Evolutionary conservation across 2,329 filamentous ascomycete species (phyloP).

Genomic region (Biscogniauxia sp.): DNA sequence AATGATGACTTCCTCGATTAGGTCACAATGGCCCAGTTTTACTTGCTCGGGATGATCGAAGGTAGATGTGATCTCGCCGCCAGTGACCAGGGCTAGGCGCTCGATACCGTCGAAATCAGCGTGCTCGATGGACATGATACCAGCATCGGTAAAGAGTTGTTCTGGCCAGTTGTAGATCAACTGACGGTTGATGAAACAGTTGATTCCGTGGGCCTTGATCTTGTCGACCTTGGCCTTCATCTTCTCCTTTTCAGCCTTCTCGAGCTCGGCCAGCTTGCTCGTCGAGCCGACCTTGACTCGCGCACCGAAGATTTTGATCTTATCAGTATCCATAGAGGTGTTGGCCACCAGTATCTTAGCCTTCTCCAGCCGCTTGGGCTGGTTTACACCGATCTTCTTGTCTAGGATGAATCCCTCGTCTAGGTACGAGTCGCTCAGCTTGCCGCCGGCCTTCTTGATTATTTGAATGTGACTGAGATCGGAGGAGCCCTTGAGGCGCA

Average conservation of each 20-base stretch:
- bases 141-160: constrained; percentile 95
- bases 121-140: constrained; percentile 98
- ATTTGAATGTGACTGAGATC: constrained; percentile 98
- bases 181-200: constrained; percentile 99
- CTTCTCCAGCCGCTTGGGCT: constrained; percentile 95
- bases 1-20: constrained; percentile 98
- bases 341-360: constrained; percentile 98
- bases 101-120: constrained; percentile 99
- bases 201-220: constrained; percentile 98
- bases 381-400: constrained; percentile 98
- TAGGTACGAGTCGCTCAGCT: constrained; percentile 94
- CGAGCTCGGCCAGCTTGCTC: constrained; percentile 94
- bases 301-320: constrained; percentile 99
- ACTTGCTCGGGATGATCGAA: constrained; percentile 98
- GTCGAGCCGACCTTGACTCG: constrained; percentile 95
- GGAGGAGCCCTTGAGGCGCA: constrained; percentile 83
- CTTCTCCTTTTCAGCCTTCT: constrained; percentile 98
- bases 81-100: constrained; percentile 88
- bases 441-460: constrained; percentile 98
- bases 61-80: constrained; percentile 94
- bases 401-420: constrained; percentile 98
- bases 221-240: constrained; percentile 99
- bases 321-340: constrained; percentile 99
- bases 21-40: constrained; percentile 89
- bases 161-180: constrained; percentile 99